Conservation (phyloP, 768 basidiomycete species). For the Hygrocybe coccinea region DNA sequence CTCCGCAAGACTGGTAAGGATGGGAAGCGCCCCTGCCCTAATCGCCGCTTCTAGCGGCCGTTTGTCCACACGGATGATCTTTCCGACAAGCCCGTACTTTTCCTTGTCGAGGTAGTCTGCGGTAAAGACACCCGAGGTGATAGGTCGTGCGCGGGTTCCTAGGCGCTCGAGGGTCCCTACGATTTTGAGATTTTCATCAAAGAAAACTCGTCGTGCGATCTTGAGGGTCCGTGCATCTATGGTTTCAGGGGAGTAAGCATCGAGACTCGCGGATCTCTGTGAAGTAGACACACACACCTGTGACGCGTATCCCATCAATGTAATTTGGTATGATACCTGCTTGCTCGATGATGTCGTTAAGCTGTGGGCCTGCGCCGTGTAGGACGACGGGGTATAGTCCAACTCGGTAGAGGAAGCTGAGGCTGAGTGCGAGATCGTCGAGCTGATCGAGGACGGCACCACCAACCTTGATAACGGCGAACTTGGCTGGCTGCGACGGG, state of each 20-base stretch:
- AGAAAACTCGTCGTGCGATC: slow-evolving; percentile 92
- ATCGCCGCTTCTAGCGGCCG: slow-evolving; percentile 95
- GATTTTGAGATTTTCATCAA: slow-evolving; percentile 95
- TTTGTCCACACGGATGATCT: slow-evolving; percentile 92
- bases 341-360: slow-evolving; percentile 88
- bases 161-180: slow-evolving; percentile 89
- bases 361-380: slow-evolving; percentile 93
- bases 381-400: slow-evolving; percentile 97
- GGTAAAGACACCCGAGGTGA: slow-evolving; percentile 96
- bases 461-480: slow-evolving; percentile 97
- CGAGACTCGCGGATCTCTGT: not conserved
- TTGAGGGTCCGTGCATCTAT: slow-evolving; percentile 89
- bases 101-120: slow-evolving; percentile 93
- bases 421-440: slow-evolving; percentile 88
- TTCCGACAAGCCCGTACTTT: slow-evolving; percentile 94
- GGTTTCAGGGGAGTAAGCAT: not conserved
- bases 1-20: slow-evolving; percentile 92
- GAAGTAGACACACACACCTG: slow-evolving; percentile 48
- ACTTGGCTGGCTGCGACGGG: slow-evolving; percentile 85
- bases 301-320: slow-evolving; percentile 95
- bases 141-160: slow-evolving; percentile 94
- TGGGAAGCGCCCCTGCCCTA: slow-evolving; percentile 91
- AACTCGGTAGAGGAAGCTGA: slow-evolving; percentile 94
- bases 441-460: slow-evolving; percentile 91
- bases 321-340: slow-evolving; percentile 96